Base-by-base conservation (phyloP, 164 flowering plant genomes). In the Echeveria elegans region DNA sequence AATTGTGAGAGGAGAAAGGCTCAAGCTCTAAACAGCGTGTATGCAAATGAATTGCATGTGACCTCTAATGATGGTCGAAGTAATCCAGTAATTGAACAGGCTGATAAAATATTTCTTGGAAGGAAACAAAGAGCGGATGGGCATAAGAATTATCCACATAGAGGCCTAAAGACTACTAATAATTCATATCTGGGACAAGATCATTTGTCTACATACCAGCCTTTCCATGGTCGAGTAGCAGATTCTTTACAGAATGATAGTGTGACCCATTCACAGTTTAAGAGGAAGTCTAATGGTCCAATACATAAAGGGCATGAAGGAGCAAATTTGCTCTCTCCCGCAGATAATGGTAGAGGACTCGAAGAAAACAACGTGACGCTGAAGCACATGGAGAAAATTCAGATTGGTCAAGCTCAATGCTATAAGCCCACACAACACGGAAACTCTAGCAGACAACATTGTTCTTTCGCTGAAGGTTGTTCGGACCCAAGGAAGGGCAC, bases 401-500 rank as follows among this genome's bases (percentile, higher is more conserved):
- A 32, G 43, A 63, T 7, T n/a, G 43, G 21, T 34, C 40, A n/a
- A 63, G 9, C 23, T 63, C 24, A 21, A 19, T 38, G 23, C 36
- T 61, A 30, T 36, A 38, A 31, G 24, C 10, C 43, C 2, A 16
- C 24, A 8, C 65, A 31, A 63, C 28, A 63, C 1, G 65, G 28
- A 10, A 18, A 8, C 28, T 34, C 53, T 58, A 74, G 36, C 64
- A 73, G 66, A 69, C 68, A 53, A 38, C 66, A 65, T 63, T 62
- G 64, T 64, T 68, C 68, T 71, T 77, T 73, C 58, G 66, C 74
- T 26, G 63, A 70, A 16, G 72, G 68, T 52, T 45, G 9, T 67
- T 71, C 67, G 72, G 50, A 69, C 36, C 30, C 71, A 28, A 64
- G 65, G 45, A 63, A 58, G 38, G 53, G 58, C 50, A 67, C 73